phyloP scores from a whole-genome alignment of 306 rosid genomes.

The Quercus wislizeni region DNA sequence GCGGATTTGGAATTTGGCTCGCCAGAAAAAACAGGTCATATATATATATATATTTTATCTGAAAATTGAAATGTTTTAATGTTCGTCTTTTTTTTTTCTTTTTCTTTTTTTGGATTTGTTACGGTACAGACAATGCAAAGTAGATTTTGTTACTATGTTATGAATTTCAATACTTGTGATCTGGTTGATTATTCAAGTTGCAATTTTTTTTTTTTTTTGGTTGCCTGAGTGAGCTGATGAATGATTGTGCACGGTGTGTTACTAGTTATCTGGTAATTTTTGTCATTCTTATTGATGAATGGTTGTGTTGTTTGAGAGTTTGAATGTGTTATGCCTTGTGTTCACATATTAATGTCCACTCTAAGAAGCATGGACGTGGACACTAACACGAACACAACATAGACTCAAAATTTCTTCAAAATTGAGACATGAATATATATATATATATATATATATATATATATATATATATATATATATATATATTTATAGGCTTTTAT shows the following conservation, averaged over 20 bases:
- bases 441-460: no score
- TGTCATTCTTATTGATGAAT: not conserved
- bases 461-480: no score
- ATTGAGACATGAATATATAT: no score
- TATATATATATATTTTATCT: no score
- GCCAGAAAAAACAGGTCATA: constrained; percentile 59
- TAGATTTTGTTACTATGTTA: not conserved
- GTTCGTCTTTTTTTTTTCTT: not conserved
- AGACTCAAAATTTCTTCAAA: no score
- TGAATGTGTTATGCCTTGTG: not conserved
- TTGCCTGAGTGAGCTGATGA: not conserved
- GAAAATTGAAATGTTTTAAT: no score
- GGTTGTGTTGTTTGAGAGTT: not conserved
- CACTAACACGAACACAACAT: no score
- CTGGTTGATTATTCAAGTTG: not conserved
- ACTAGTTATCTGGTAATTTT: not conserved
- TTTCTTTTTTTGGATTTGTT: not conserved
- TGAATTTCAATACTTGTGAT: not conserved
- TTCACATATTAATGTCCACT: not conserved
- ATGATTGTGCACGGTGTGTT: not conserved
- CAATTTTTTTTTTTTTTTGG: not conserved
- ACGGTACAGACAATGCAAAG: not conserved
- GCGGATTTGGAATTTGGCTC: constrained; percentile 73
- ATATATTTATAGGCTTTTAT: no score
- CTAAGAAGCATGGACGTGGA: no score